Conservation (phyloP, 2,329 filamentous ascomycete genomes). For the Paracoccidioides lutzii region DNA sequence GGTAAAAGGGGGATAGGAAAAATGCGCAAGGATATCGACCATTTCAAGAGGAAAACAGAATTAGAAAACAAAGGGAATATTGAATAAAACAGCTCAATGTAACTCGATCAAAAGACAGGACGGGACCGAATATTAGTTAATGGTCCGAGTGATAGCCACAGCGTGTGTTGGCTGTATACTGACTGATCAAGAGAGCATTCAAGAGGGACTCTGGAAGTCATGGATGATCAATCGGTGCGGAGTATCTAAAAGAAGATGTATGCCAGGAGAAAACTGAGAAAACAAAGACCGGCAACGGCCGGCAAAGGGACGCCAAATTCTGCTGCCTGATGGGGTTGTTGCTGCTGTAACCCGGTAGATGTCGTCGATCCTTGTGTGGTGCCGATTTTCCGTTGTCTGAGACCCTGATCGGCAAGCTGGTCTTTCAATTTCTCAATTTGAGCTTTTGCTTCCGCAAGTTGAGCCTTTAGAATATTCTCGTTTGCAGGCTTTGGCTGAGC, state of each 20-base stretch:
- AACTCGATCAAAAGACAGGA: slow-evolving; percentile 1
- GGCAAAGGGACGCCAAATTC: slow-evolving; percentile 72
- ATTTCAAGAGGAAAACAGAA: not conserved
- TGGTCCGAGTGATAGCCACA: not conserved
- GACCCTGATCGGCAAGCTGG: slow-evolving; percentile 51
- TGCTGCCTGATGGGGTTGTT: slow-evolving; percentile 39
- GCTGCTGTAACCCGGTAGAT: slow-evolving; percentile 40
- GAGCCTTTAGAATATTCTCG: slow-evolving; percentile 52
- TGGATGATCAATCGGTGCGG: not conserved
- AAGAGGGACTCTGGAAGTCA: slow-evolving; percentile 8
- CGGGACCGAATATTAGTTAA: not conserved
- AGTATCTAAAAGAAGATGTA: slow-evolving; percentile 79
- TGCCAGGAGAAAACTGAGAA: slow-evolving; percentile 83
- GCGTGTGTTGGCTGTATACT: not conserved
- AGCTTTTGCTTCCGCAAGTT: slow-evolving; percentile 62
- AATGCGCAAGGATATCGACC: not conserved
- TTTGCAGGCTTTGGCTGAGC: slow-evolving; percentile 9
- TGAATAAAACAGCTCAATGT: not conserved
- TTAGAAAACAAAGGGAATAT: not conserved
- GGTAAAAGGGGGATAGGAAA: slow-evolving; percentile 8
- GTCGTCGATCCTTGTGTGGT: slow-evolving; percentile 40
- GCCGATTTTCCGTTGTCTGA: slow-evolving; percentile 66
- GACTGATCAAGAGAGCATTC: slow-evolving; percentile 11
- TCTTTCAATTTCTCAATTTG: slow-evolving; percentile 57
- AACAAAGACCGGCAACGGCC: slow-evolving; percentile 68